These are phyloP conservation scores for Yamadazyma triangularis DNA, from an alignment of 1,139 yeast genomes.

Conservation along the genomic window DNA sequence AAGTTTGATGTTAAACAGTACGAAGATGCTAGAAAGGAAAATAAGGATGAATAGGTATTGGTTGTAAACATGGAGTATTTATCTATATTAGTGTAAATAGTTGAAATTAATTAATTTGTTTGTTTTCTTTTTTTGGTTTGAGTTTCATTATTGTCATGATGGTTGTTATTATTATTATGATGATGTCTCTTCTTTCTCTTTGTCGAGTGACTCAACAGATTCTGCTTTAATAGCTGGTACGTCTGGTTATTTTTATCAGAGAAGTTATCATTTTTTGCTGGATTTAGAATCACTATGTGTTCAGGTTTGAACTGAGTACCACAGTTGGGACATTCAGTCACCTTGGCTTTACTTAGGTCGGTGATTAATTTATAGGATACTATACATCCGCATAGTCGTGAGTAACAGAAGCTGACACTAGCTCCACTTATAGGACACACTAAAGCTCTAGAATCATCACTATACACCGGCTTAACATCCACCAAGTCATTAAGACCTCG, in stretches of 20 bases:
- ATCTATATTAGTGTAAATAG: no score
- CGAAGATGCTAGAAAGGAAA: slow-evolving; percentile 15
- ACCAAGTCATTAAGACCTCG: slow-evolving; percentile 27
- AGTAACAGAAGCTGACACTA: slow-evolving; percentile 22
- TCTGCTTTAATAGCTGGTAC: slow-evolving; percentile 17
- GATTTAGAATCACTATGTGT: slow-evolving; percentile 32
- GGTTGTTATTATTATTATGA: no score
- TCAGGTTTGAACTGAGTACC: slow-evolving; percentile 15
- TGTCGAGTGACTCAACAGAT: slow-evolving; percentile 44
- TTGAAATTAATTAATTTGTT: no score
- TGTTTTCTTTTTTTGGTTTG: no score
- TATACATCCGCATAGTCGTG: slow-evolving; percentile 42
- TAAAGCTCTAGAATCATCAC: slow-evolving; percentile 29
- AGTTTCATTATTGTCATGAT: no score
- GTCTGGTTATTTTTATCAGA: slow-evolving; percentile 36
- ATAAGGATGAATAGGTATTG: no score
- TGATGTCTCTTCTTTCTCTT: slow-evolving; percentile 24
- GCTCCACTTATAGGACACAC: slow-evolving; percentile 44
- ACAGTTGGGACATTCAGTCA: slow-evolving; percentile 33
- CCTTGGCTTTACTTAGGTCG: slow-evolving; percentile 9
- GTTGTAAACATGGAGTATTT: no score
- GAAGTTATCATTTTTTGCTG: slow-evolving; percentile 13
- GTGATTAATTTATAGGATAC: slow-evolving; percentile 21
- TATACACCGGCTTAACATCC: slow-evolving; percentile 25
- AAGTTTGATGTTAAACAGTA: slow-evolving; percentile 19